Evolutionary conservation across 805 yeast species (phyloP).

Genomic region (Kazachstania kunashirensis): DNA sequence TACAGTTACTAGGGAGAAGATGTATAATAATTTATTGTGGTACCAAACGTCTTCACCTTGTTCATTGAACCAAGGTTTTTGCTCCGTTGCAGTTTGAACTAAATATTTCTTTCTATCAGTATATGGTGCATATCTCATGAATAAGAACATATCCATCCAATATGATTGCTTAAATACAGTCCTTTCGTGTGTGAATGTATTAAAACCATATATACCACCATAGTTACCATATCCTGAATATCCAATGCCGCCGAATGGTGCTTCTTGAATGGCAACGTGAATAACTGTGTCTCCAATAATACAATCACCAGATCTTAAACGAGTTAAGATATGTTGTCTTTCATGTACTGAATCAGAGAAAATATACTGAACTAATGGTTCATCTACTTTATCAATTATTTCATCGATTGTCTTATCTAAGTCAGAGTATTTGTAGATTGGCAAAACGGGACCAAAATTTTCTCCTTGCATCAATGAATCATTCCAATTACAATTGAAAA

Average conservation of each 20-base stretch:
- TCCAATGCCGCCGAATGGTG: slow-evolving; percentile 93
- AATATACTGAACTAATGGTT: slow-evolving; percentile 74
- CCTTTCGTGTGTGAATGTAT: slow-evolving; percentile 70
- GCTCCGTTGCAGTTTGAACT: slow-evolving; percentile 23
- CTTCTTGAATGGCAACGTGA: slow-evolving; percentile 55
- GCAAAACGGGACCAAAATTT: slow-evolving; percentile 78
- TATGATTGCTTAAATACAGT: slow-evolving; percentile 54
- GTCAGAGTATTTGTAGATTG: slow-evolving; percentile 47
- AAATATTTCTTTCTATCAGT: slow-evolving; percentile 27
- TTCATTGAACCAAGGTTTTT: slow-evolving; percentile 31
- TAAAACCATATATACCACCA: slow-evolving; percentile 64
- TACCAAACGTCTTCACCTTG: slow-evolving; percentile 24
- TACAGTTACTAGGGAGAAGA: background rate
- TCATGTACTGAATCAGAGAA: slow-evolving; percentile 43
- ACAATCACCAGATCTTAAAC: slow-evolving; percentile 64
- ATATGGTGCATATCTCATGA: slow-evolving; percentile 62
- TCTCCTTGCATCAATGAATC: slow-evolving; percentile 71
- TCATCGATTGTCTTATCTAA: slow-evolving; percentile 37
- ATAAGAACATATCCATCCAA: slow-evolving; percentile 50
- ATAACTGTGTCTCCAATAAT: slow-evolving; percentile 60
- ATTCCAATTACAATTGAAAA: slow-evolving; percentile 50
- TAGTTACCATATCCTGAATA: slow-evolving; percentile 73
- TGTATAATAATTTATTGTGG: background rate
- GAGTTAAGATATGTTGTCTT: slow-evolving; percentile 38
- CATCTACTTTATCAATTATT: slow-evolving; percentile 45